phyloP scores from a whole-genome alignment of 345 rosid genomes.

The Hevea brasiliensis region DNA sequence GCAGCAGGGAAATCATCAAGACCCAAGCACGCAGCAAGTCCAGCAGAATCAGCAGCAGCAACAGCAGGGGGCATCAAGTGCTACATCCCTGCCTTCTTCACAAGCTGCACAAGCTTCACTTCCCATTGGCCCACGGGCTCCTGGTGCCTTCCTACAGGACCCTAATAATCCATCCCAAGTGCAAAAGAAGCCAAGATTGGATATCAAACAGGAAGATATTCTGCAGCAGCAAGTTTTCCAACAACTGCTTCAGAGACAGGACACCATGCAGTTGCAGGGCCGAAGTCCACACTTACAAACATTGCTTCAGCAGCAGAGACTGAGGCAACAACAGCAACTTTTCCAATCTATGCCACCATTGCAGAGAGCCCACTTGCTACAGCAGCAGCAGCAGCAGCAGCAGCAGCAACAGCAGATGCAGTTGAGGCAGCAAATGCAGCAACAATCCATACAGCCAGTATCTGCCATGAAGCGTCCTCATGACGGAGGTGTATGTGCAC shows the following conservation, averaged over 20 bases:
- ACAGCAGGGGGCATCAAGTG: conserved; percentile 70
- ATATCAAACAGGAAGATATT: conserved; percentile 86
- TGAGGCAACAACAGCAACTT: conserved; percentile 55
- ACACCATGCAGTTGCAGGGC: conserved; percentile 65
- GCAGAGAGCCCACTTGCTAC: conserved; percentile 84
- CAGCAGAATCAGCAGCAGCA: conserved; percentile 61
- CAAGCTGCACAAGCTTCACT: conserved; percentile 64
- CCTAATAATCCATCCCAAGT: conserved; percentile 61
- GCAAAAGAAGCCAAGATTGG: conserved; percentile 78
- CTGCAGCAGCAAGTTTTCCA: conserved; percentile 80
- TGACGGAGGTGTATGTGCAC: conserved; percentile 85
- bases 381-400: conserved; percentile 88
- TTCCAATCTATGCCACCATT: conserved; percentile 78
- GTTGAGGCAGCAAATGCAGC: conserved; percentile 76
- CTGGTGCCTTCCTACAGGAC: conserved; percentile 74
- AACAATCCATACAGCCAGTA: conserved; percentile 69
- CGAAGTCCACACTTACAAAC: conserved; percentile 74
- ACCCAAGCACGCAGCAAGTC: conserved; percentile 57
- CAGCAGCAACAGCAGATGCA: conserved; percentile 61
- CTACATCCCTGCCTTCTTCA: conserved; percentile 62
- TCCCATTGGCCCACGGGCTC: conserved; percentile 57
- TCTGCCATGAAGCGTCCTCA: conserved; percentile 52
- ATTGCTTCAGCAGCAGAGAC: conserved; percentile 72
- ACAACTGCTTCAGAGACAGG: conserved; percentile 84
- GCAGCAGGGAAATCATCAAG: conserved; percentile 66